phyloP scores from a whole-genome alignment of 192 early-diverging fungal genomes.

The Oehlia diaphana region DNA sequence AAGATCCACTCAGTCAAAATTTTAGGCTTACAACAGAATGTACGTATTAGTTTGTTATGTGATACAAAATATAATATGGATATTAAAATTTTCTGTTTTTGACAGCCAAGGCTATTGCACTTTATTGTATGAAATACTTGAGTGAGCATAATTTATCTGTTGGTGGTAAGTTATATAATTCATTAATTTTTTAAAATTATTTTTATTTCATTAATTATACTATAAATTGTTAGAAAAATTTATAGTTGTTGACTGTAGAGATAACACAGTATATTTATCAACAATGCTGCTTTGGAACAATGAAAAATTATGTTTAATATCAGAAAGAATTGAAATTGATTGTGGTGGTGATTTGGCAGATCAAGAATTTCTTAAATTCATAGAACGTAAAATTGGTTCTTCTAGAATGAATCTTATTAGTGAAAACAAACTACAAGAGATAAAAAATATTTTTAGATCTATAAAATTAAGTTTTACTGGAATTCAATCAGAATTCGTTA shows the following conservation, averaged over 20 bases:
- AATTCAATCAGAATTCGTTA: no score
- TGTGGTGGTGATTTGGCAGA: conserved; percentile 5
- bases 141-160: background rate
- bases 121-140: background rate
- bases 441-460: no score
- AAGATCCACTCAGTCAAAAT: background rate
- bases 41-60: background rate
- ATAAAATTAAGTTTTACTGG: no score
- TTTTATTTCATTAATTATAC: no score
- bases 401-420: no score
- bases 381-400: background rate
- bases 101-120: background rate
- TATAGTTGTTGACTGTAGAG: conserved; percentile 59
- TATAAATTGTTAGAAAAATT: conserved; percentile 33
- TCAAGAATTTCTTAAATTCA: background rate
- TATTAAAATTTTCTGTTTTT: no score
- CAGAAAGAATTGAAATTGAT: background rate
- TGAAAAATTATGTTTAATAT: background rate
- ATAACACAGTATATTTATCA: conserved; percentile 54
- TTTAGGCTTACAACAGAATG: background rate
- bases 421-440: no score
- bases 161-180: background rate
- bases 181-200: no score
- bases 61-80: no score
- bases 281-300: background rate